phyloP scores from a whole-genome alignment of 163 green algal species.

The Chloromonas sp. region DNA sequence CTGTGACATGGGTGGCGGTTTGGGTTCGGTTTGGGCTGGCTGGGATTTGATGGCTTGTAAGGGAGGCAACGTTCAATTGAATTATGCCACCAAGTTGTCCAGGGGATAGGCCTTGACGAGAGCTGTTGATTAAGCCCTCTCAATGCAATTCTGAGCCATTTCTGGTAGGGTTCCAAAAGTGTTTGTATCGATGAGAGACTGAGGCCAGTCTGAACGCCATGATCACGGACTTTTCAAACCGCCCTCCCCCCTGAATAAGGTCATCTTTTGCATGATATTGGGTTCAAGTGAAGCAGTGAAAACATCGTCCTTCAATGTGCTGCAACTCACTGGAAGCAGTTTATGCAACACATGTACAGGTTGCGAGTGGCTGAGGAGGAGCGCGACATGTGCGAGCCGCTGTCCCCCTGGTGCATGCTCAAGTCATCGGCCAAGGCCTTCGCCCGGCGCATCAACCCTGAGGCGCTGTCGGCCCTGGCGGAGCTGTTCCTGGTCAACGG shows the following conservation, averaged over 20 bases:
- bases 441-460: slow-evolving; percentile 61
- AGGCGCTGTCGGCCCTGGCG: slow-evolving; percentile 50
- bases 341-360: not conserved
- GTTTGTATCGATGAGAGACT: not conserved
- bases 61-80: too few relatives aligned
- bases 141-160: too few relatives aligned
- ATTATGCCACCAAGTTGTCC: too few relatives aligned
- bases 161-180: not conserved
- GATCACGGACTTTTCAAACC: too few relatives aligned
- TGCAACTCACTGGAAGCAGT: not conserved
- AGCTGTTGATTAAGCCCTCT: too few relatives aligned
- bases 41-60: too few relatives aligned
- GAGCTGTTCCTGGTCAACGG: slow-evolving; percentile 86
- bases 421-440: slow-evolving; percentile 26
- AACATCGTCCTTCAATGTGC: not conserved
- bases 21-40: too few relatives aligned
- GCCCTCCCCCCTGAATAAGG: too few relatives aligned
- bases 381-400: slow-evolving; percentile 37
- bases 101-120: too few relatives aligned
- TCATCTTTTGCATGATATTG: too few relatives aligned
- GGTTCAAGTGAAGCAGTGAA: not conserved
- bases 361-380: slow-evolving; percentile 12
- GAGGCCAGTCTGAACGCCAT: too few relatives aligned
- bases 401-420: slow-evolving; percentile 56
- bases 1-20: too few relatives aligned